phyloP scores from a whole-genome alignment of 2,329 filamentous ascomycete genomes.

The Anisogramma anomala region DNA sequence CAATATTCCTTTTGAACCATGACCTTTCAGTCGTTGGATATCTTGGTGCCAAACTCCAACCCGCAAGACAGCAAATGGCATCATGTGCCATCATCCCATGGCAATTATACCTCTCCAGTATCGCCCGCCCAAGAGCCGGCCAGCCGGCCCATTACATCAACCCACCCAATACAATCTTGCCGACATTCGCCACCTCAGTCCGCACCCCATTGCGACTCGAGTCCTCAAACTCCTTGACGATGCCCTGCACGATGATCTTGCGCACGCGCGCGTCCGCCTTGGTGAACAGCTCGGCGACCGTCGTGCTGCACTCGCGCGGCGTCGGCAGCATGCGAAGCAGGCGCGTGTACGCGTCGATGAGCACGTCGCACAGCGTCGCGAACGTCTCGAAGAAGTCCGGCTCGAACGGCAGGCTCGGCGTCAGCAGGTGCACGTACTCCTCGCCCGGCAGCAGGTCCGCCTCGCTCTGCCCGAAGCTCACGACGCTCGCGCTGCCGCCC shows the following conservation, averaged over 20 bases:
- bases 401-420: slow-evolving; percentile 87
- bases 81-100: too few relatives aligned
- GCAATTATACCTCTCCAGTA: too few relatives aligned
- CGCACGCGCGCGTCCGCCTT: slow-evolving; percentile 80
- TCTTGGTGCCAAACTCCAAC: slow-evolving; percentile 9
- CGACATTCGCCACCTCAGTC: slow-evolving; percentile 72
- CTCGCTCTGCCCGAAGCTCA: slow-evolving; percentile 47
- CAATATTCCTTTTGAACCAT: neutral
- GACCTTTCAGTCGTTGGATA: slow-evolving; percentile 6
- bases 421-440: slow-evolving; percentile 79
- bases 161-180: slow-evolving; percentile 80
- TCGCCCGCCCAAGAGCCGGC: too few relatives aligned
- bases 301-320: slow-evolving; percentile 57
- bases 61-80: slow-evolving; percentile 10
- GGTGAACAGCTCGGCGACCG: slow-evolving; percentile 71
- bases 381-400: slow-evolving; percentile 97
- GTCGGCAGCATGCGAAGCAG: slow-evolving; percentile 65
- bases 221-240: slow-evolving; percentile 90
- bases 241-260: slow-evolving; percentile 77
- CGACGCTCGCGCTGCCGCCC: slow-evolving; percentile 32
- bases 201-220: slow-evolving; percentile 64
- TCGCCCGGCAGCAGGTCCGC: slow-evolving; percentile 66
- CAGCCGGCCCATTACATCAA: slow-evolving; percentile 44
- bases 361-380: slow-evolving; percentile 83
- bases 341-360: slow-evolving; percentile 83